These are phyloP conservation scores for Spinacia oleracea DNA, from an alignment of 179 eudicot genomes.

Conservation along the genomic window DNA sequence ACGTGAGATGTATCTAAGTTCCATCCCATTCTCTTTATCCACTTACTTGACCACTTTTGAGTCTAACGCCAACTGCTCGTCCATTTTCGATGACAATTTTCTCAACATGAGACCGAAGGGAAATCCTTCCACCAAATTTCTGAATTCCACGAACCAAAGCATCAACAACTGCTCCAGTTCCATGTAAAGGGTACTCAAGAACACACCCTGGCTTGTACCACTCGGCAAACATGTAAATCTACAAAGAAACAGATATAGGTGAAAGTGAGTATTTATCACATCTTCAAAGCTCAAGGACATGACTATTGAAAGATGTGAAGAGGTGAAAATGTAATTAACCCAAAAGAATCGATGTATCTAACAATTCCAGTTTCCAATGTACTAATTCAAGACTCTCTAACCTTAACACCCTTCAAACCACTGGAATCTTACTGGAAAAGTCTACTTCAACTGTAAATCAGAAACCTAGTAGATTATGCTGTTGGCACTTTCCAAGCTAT, in stretches of 20 bases:
- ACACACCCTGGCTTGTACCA: constrained; percentile 96
- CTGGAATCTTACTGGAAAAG: not conserved
- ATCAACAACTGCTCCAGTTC: constrained; percentile 85
- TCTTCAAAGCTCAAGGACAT: not conserved
- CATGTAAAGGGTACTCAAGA: constrained; percentile 89
- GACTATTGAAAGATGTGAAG: not conserved
- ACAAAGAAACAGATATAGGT: constrained; percentile 20
- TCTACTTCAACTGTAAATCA: not conserved
- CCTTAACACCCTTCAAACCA: not conserved
- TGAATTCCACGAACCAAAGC: constrained; percentile 84
- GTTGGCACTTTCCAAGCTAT: not conserved
- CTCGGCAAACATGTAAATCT: constrained; percentile 98
- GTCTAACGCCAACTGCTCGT: constrained; percentile 86
- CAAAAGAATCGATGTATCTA: not conserved
- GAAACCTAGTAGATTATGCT: not conserved
- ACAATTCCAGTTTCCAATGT: not conserved
- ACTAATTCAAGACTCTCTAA: not conserved
- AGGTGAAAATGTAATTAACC: not conserved
- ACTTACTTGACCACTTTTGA: constrained; percentile 88
- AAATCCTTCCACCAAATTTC: constrained; percentile 82
- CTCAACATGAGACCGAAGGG: constrained; percentile 84
- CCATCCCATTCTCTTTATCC: not conserved
- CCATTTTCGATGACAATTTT: constrained; percentile 80
- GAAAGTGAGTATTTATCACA: not conserved
- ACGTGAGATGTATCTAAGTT: not conserved